Evolutionary conservation across 2,329 filamentous ascomycete genomes (phyloP).

Genomic region (Penicillium freii): DNA sequence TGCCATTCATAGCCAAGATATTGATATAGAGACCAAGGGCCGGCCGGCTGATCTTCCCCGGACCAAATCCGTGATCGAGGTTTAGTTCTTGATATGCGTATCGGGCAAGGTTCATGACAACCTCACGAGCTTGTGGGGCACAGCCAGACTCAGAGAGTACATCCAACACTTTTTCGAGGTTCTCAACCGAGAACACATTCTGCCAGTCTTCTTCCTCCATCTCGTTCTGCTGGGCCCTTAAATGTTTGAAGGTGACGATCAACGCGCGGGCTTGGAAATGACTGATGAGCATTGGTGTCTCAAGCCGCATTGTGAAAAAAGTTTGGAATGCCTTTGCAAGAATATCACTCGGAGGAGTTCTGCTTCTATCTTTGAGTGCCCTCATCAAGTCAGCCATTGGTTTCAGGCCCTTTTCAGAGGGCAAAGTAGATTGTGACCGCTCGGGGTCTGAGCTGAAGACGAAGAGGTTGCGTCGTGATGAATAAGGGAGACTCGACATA

Average conservation of each 20-base stretch:
- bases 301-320: conserved; percentile 60
- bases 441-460: conserved; percentile 51
- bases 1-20: conserved; percentile 56
- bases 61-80: conserved; percentile 44
- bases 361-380: conserved; percentile 60
- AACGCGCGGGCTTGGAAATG: conserved; percentile 64
- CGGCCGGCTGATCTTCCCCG: conserved; percentile 35
- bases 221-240: conserved; percentile 44
- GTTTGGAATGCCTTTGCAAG: conserved; percentile 63
- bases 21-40: conserved; percentile 50
- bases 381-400: conserved; percentile 67
- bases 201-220: conserved; percentile 35
- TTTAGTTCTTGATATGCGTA: conserved; percentile 37
- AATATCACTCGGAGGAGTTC: conserved; percentile 63
- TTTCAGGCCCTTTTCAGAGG: conserved; percentile 62
- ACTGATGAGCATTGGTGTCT: conserved; percentile 55
- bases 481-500: conserved; percentile 37
- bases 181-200: conserved; percentile 40
- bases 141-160: conserved; percentile 38
- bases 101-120: conserved; percentile 42
- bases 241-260: conserved; percentile 59
- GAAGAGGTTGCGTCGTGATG: conserved; percentile 34
- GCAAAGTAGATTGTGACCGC: conserved; percentile 54
- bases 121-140: conserved; percentile 37
- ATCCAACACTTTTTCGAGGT: conserved; percentile 41